A percentile compares a stretch with the other conserved stretches of the same genome.
phyloP scores from a whole-genome alignment of 306 rosid species.

The Crataegus laevigata region DNA sequence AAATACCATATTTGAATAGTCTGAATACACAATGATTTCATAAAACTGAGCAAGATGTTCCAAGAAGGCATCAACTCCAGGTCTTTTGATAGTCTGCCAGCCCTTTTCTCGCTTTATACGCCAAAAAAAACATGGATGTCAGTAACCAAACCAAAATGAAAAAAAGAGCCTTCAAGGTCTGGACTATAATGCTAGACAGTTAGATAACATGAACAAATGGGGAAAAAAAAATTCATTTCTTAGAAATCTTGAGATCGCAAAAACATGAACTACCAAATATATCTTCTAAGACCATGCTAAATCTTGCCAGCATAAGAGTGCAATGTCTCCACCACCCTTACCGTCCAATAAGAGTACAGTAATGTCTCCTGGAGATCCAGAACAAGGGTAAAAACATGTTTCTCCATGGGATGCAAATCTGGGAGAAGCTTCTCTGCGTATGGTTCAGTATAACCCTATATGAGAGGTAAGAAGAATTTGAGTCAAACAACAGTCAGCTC shows the following conservation, averaged over 20 bases:
- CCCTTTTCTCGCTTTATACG: constrained; percentile 80
- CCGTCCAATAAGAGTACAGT: constrained; percentile 86
- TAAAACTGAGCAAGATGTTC: constrained; percentile 87
- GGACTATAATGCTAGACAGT: background rate
- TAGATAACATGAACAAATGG: background rate
- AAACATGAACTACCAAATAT: background rate
- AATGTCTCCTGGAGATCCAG: constrained; percentile 91
- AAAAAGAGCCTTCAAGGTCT: background rate
- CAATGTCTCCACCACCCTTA: constrained; percentile 9
- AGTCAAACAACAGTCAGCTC: constrained; percentile 4
- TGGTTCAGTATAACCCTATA: constrained; percentile 82
- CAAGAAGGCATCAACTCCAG: constrained; percentile 96
- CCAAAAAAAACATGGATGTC: constrained; percentile 17
- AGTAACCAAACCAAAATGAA: background rate
- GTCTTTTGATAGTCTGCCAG: constrained; percentile 96
- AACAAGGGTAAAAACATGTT: constrained; percentile 85
- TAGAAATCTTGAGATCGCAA: background rate
- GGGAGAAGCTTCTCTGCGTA: constrained; percentile 95
- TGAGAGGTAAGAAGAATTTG: constrained; percentile 11
- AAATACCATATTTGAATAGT: constrained; percentile 78
- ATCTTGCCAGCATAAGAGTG: background rate
- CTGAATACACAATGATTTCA: constrained; percentile 80
- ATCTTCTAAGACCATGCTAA: background rate
- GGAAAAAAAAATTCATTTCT: background rate
- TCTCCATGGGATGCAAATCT: constrained; percentile 80